These are phyloP conservation scores for Panellus pusillus DNA, from an alignment of 768 basidiomycete genomes.

Conservation along the genomic window DNA sequence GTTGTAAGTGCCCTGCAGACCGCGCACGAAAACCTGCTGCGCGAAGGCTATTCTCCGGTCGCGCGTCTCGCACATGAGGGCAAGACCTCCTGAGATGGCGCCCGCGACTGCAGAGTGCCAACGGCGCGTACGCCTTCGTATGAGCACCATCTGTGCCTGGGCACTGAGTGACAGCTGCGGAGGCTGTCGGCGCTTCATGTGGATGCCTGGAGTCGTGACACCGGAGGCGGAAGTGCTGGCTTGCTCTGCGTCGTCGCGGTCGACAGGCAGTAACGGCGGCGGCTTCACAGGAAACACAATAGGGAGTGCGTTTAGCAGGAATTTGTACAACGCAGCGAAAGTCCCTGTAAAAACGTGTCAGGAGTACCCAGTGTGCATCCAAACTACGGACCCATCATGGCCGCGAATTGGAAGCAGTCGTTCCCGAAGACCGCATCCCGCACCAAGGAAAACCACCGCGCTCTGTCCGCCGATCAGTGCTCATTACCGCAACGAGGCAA, in stretches of 20 bases:
- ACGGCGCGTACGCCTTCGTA: conserved; percentile 63
- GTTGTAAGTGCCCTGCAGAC: conserved; percentile 71
- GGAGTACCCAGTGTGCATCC: not conserved
- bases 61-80: conserved; percentile 76
- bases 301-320: conserved; percentile 75
- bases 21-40: conserved; percentile 86
- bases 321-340: conserved; percentile 78
- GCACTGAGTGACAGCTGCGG: conserved; percentile 62
- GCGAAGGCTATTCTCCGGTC: conserved; percentile 66
- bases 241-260: conserved; percentile 29
- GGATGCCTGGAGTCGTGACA: conserved; percentile 11
- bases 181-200: conserved; percentile 26
- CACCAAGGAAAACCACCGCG: conserved; percentile 53
- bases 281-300: conserved; percentile 56
- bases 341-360: conserved; percentile 46
- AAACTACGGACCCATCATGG: conserved; percentile 72
- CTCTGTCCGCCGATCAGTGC: not conserved
- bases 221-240: conserved; percentile 25
- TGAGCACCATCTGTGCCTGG: conserved; percentile 61
- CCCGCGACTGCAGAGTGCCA: conserved; percentile 87
- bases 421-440: conserved; percentile 81
- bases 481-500: not conserved
- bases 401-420: conserved; percentile 82
- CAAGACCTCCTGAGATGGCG: conserved; percentile 67
- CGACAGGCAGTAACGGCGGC: conserved; percentile 20